Percentiles rank a stretch among this genome's conserved stretches.
These are phyloP conservation scores for Baorangia bicolor DNA, from an alignment of 768 basidiomycete species.

Conservation along the genomic window DNA sequence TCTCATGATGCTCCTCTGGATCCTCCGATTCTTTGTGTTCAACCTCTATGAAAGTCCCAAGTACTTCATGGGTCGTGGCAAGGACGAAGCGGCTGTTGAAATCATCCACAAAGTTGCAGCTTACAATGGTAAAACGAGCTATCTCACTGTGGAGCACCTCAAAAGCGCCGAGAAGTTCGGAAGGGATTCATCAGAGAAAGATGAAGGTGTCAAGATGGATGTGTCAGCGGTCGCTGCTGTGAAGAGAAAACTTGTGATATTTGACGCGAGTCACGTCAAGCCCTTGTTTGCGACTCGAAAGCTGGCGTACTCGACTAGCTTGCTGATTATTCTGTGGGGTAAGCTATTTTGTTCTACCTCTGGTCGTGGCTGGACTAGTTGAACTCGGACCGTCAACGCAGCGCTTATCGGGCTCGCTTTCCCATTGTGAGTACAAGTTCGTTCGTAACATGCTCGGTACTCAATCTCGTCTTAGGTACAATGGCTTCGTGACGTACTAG, in stretches of 20 bases:
- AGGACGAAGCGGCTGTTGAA: slow-evolving; percentile 59
- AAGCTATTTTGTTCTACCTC: neutral
- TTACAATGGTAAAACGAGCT: slow-evolving; percentile 53
- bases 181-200: slow-evolving; percentile 6
- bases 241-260: slow-evolving; percentile 38
- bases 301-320: slow-evolving; percentile 48
- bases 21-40: slow-evolving; percentile 66
- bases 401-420: slow-evolving; percentile 77
- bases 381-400: slow-evolving; percentile 24
- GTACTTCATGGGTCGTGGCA: slow-evolving; percentile 67
- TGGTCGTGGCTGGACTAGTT: neutral
- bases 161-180: slow-evolving; percentile 16
- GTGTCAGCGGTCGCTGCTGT: slow-evolving; percentile 39
- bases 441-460: neutral
- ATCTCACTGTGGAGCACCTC: slow-evolving; percentile 53
- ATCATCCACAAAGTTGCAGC: slow-evolving; percentile 60
- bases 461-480: slow-evolving; percentile 37
- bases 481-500: slow-evolving; percentile 55
- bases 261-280: slow-evolving; percentile 44
- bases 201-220: slow-evolving; percentile 25
- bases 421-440: slow-evolving; percentile 47
- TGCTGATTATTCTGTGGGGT: slow-evolving; percentile 58
- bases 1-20: slow-evolving; percentile 61
- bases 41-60: slow-evolving; percentile 68
- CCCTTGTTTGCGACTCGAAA: slow-evolving; percentile 50